Evolutionary conservation across 345 rosid species (phyloP).

Genomic region (Lepidium sativum): DNA sequence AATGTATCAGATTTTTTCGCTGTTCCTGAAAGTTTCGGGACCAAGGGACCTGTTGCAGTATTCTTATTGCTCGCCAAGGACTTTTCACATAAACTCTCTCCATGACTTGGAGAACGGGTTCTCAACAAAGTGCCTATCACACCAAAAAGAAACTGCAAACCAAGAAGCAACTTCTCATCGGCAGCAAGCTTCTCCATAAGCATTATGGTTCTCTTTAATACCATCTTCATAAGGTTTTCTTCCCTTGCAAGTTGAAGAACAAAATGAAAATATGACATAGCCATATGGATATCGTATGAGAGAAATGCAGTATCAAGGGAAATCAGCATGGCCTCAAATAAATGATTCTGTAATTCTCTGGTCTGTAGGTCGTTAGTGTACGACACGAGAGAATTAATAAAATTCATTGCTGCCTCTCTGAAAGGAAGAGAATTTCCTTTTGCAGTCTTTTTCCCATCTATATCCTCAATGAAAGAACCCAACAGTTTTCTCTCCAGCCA

Average conservation of each 20-base stretch:
- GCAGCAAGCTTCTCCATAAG: slow-evolving; percentile 71
- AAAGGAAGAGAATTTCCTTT: slow-evolving; percentile 56
- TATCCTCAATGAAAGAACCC: slow-evolving; percentile 50
- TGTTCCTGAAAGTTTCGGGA: slow-evolving; percentile 54
- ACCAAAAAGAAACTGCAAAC: slow-evolving; percentile 67
- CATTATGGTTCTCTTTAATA: slow-evolving; percentile 54
- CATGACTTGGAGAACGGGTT: slow-evolving; percentile 41
- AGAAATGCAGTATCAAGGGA: slow-evolving; percentile 78
- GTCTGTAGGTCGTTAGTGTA: slow-evolving; percentile 36
- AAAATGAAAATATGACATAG: slow-evolving; percentile 70
- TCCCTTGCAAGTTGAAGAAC: slow-evolving; percentile 74
- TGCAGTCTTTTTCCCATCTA: slow-evolving; percentile 39
- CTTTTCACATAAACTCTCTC: slow-evolving; percentile 43
- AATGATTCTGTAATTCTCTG: slow-evolving; percentile 51
- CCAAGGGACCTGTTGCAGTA: slow-evolving; percentile 36
- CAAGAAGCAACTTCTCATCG: slow-evolving; percentile 67
- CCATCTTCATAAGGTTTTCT: slow-evolving; percentile 49
- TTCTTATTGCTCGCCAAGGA: slow-evolving; percentile 36
- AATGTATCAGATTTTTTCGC: slow-evolving; percentile 60
- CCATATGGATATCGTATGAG: slow-evolving; percentile 63
- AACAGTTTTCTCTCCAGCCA: slow-evolving; percentile 89
- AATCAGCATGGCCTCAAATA: slow-evolving; percentile 73
- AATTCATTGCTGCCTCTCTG: slow-evolving; percentile 79
- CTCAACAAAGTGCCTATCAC: slow-evolving; percentile 68
- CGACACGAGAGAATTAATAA: slow-evolving; percentile 55